These are phyloP conservation scores for Lanmaoa rubissima DNA, from an alignment of 768 basidiomycete species.

Conservation along the genomic window DNA sequence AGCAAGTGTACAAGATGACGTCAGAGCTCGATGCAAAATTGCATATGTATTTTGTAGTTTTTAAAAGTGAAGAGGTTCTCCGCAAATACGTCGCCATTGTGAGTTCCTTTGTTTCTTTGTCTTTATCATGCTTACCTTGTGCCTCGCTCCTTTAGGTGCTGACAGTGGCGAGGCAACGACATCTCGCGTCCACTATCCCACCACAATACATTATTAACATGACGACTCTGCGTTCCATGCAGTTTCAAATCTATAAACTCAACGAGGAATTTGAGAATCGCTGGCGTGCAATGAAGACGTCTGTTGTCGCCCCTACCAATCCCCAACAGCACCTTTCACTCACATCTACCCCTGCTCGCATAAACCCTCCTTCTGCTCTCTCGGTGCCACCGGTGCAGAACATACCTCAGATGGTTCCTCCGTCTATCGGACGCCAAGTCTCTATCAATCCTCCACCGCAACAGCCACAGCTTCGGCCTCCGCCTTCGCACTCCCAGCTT, in stretches of 20 bases:
- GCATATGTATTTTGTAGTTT: slow-evolving; percentile 42
- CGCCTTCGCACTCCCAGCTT: slow-evolving; percentile 11
- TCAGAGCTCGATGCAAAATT: slow-evolving; percentile 52
- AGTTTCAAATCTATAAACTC: slow-evolving; percentile 40
- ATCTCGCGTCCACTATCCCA: slow-evolving; percentile 19
- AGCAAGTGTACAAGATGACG: slow-evolving; percentile 45
- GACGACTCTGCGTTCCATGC: slow-evolving; percentile 44
- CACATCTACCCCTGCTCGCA: not conserved
- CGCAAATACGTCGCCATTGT: slow-evolving; percentile 56
- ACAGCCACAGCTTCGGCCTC: slow-evolving; percentile 4
- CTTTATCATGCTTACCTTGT: slow-evolving; percentile 7
- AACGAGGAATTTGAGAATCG: slow-evolving; percentile 39
- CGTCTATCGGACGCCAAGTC: slow-evolving; percentile 27
- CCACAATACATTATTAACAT: slow-evolving; percentile 37
- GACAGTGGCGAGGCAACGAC: slow-evolving; percentile 39
- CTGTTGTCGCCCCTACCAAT: slow-evolving; percentile 3
- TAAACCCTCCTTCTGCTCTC: slow-evolving; percentile 5
- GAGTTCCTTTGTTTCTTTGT: slow-evolving; percentile 27
- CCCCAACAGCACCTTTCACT: slow-evolving; percentile 4
- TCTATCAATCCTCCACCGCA: slow-evolving; percentile 29
- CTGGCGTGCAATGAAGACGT: slow-evolving; percentile 25
- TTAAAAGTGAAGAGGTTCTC: slow-evolving; percentile 48
- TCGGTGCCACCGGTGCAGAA: slow-evolving; percentile 21
- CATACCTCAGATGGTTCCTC: slow-evolving; percentile 20
- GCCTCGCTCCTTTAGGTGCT: slow-evolving; percentile 35